Base-by-base conservation (phyloP, 345 rosid genomes). In the Rhizophora apiculata region DNA sequence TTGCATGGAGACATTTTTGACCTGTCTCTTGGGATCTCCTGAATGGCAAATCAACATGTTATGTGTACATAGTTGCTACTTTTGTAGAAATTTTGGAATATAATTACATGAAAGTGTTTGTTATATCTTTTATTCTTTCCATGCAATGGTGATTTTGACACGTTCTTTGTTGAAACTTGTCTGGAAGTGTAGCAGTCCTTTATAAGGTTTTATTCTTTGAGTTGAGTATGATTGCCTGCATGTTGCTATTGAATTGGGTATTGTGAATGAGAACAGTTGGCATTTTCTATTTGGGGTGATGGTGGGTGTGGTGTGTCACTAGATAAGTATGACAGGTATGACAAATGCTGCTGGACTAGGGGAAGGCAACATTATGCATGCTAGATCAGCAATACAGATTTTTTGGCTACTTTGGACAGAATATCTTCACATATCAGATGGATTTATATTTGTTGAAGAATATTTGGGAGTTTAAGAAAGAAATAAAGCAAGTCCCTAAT, bases 1-100 rank as follows among this genome's bases (percentile, higher is more conserved):
- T 60, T 53, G 62, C 55, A 36, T 30, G 32, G 22, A 30, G 32
- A 57, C 22, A 32, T 55, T 65, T 60, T 60, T 37, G 18, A 61
- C 20, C 20, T 60, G 15, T 6, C 19, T 24, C 36, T 20, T 60
- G 16, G 27, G 66, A 60, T 49, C 24, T 32, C 18, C 6, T 31
- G 31, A 39, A n/a, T 37, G 19, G 32, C 20, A 43, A 43, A 43
- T 43, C 1, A 5, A 43, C 49, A 43, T 1, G 5, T 43, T 13
- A 6, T 19, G 13, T 43, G 49, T 43, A 43, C 18, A 43, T 43
- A 43, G 18, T 43, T 43, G 49, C 13, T 43, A 13, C 49, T 43
- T 56, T 56, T 24, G 29, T 56, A 56, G 29, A 56, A 56, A 56
- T 3, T 6, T 21, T 56, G 31, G 60, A 24, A 24, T 56, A 11